These are phyloP conservation scores for Metschnikowia baotianmanensis DNA, from an alignment of 805 yeast genomes.

Conservation along the genomic window DNA sequence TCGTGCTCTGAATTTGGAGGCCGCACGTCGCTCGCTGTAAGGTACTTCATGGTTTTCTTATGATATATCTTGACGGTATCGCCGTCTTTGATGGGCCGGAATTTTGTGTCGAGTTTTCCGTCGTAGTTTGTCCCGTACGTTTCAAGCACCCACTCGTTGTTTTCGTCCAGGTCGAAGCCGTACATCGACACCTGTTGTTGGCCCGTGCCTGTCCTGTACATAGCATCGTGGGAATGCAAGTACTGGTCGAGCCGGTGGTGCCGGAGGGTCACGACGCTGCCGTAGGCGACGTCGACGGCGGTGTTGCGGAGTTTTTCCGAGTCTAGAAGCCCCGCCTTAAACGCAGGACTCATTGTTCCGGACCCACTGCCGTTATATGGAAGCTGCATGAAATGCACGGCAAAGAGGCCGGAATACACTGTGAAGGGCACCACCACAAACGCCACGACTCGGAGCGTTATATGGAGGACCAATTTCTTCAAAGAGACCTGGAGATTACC, in stretches of 20 bases:
- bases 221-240: slow-evolving; percentile 70
- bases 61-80: slow-evolving; percentile 69
- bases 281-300: slow-evolving; percentile 69
- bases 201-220: slow-evolving; percentile 62
- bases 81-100: slow-evolving; percentile 48
- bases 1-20: slow-evolving; percentile 93
- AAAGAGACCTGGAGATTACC: slow-evolving; percentile 62
- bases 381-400: slow-evolving; percentile 51
- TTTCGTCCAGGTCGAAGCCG: slow-evolving; percentile 52
- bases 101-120: slow-evolving; percentile 38
- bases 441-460: slow-evolving; percentile 36
- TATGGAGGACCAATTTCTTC: slow-evolving; percentile 37
- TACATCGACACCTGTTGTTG: slow-evolving; percentile 81
- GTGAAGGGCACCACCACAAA: slow-evolving; percentile 54
- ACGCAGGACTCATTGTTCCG: slow-evolving; percentile 61
- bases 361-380: slow-evolving; percentile 57
- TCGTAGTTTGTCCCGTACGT: slow-evolving; percentile 30
- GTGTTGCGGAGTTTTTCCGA: slow-evolving; percentile 33
- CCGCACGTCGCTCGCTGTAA: slow-evolving; percentile 68
- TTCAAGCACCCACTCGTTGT: slow-evolving; percentile 77
- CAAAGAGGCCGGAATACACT: slow-evolving; percentile 57
- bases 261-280: slow-evolving; percentile 68
- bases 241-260: slow-evolving; percentile 72
- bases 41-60: slow-evolving; percentile 58
- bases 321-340: slow-evolving; percentile 56